Evolutionary conservation across 305 asterid genomes (phyloP).

Genomic region (Nicotiana rustica): DNA sequence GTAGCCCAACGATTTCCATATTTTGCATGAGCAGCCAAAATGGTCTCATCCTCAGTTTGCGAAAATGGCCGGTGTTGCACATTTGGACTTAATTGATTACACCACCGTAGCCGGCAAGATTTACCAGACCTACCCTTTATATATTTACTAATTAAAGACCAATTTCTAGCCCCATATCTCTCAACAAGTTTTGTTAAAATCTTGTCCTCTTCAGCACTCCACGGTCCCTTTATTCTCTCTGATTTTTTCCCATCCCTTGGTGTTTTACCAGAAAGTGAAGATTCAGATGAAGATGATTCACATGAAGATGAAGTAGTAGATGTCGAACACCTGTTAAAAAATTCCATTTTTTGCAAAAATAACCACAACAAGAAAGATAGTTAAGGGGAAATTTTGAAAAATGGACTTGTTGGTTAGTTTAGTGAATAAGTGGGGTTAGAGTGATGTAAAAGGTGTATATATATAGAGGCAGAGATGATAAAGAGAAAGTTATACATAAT

Average conservation of each 20-base stretch:
- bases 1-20: conserved; percentile 93
- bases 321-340: conserved; percentile 53
- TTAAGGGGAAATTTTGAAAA: neutral
- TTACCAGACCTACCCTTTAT: conserved; percentile 89
- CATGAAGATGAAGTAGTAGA: conserved; percentile 61
- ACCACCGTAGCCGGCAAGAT: conserved; percentile 87
- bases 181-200: conserved; percentile 73
- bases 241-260: conserved; percentile 35
- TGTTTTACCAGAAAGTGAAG: conserved; percentile 43
- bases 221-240: conserved; percentile 78
- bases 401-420: conserved; percentile 8
- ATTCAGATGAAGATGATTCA: conserved; percentile 53
- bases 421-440: conserved; percentile 34
- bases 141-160: conserved; percentile 84
- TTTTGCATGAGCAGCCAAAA: conserved; percentile 70
- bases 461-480: conserved; percentile 32
- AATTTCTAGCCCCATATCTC: conserved; percentile 74
- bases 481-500: neutral
- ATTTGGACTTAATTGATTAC: conserved; percentile 85
- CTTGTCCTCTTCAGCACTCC: conserved; percentile 93
- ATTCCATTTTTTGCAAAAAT: conserved; percentile 48
- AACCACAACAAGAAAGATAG: neutral
- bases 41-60: conserved; percentile 70
- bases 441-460: conserved; percentile 27
- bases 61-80: conserved; percentile 94